Conservation (phyloP, 1,284 basidiomycete genomes). For the Agroathelia rolfsii region DNA sequence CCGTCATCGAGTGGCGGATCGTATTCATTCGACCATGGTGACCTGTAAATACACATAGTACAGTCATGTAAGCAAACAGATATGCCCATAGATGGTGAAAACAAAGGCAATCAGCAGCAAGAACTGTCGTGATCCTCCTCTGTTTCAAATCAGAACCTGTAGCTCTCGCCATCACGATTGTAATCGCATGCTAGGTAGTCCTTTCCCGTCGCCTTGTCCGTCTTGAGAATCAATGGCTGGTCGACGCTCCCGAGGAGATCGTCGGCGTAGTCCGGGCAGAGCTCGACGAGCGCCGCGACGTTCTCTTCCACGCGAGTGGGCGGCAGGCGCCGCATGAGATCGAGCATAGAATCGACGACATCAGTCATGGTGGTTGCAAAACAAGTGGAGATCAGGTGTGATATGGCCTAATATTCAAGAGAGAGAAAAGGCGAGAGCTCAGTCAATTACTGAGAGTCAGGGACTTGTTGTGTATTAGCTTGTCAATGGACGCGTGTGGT, state of each 20-base stretch:
- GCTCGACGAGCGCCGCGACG: slow-evolving; percentile 70
- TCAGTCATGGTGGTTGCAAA: slow-evolving; percentile 52
- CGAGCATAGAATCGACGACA: slow-evolving; percentile 83
- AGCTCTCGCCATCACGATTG: slow-evolving; percentile 93
- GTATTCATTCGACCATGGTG: slow-evolving; percentile 96
- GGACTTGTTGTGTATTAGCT: too few species aligned
- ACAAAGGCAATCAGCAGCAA: too few species aligned
- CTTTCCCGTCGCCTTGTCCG: slow-evolving; percentile 70
- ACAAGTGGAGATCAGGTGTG: too few species aligned
- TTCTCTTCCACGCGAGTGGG: slow-evolving; percentile 89
- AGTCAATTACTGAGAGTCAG: too few species aligned
- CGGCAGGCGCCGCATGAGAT: slow-evolving; percentile 91
- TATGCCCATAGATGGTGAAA: too few species aligned
- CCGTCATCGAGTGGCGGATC: slow-evolving; percentile 83
- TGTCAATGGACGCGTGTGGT: too few species aligned
- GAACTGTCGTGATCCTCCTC: too few species aligned
- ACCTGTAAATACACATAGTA: too few species aligned
- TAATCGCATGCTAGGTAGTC: slow-evolving; percentile 97
- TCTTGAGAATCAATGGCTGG: slow-evolving; percentile 80
- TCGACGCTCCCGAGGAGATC: slow-evolving; percentile 94
- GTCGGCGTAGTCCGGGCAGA: slow-evolving; percentile 92
- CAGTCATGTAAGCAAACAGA: too few species aligned
- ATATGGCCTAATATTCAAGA: too few species aligned
- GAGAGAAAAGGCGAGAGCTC: too few species aligned
- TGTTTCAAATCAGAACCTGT: too few species aligned